phyloP scores from a whole-genome alignment of 2,329 filamentous ascomycete species.

The Penicillium expansum region DNA sequence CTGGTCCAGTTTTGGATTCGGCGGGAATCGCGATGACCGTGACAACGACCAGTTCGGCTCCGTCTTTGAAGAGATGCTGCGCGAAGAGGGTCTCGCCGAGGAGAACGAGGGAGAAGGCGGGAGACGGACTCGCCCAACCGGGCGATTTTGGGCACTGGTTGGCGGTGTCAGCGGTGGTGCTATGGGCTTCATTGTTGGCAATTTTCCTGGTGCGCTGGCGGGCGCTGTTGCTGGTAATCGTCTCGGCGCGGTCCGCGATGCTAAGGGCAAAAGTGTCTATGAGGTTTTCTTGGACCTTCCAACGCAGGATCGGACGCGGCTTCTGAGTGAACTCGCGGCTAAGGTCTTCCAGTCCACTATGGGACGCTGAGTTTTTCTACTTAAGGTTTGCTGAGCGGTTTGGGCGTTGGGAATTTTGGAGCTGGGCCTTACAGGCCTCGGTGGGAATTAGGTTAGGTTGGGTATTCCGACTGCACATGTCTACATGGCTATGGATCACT shows the following conservation, averaged over 20 bases:
- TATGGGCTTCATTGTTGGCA: constrained; percentile 92
- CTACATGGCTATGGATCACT: background rate
- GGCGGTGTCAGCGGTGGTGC: constrained; percentile 84
- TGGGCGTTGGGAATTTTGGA: constrained; percentile 11
- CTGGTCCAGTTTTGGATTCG: constrained; percentile 71
- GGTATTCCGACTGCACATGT: background rate
- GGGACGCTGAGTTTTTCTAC: constrained; percentile 21
- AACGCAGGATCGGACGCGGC: constrained; percentile 72
- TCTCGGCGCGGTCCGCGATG: constrained; percentile 83
- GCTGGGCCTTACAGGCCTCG: background rate
- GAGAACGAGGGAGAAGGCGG: constrained; percentile 54
- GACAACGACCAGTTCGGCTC: constrained; percentile 79
- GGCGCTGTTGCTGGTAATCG: constrained; percentile 91
- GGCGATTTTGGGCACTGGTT: constrained; percentile 80
- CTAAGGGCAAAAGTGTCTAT: constrained; percentile 92
- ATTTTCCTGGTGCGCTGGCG: constrained; percentile 82
- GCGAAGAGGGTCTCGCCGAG: constrained; percentile 79
- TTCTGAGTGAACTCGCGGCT: constrained; percentile 79
- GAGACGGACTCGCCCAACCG: constrained; percentile 50
- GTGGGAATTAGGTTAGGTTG: background rate
- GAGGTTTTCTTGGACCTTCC: constrained; percentile 84
- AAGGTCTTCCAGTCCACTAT: constrained; percentile 66
- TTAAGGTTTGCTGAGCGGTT: background rate
- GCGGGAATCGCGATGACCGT: constrained; percentile 38
- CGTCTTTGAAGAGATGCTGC: constrained; percentile 85